Conservation (phyloP, 176 grass and related monocot genomes). For the Thinopyrum elongatum region DNA sequence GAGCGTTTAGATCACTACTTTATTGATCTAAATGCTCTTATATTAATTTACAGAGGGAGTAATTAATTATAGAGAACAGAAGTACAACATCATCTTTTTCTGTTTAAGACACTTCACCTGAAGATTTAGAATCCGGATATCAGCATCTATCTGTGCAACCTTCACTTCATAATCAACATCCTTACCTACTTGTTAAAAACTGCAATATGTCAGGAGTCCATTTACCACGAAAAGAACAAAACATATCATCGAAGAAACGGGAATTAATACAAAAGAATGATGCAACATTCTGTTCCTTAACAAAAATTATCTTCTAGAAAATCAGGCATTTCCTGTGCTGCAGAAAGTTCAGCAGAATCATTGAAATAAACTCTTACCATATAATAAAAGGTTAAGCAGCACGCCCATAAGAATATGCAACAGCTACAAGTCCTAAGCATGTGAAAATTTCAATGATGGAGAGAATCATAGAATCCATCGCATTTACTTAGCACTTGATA, state of each 20-base stretch:
- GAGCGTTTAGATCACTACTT: no score
- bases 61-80: constrained; percentile 12
- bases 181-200: constrained; percentile 56
- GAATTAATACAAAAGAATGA: constrained; percentile 1
- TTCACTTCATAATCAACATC: constrained; percentile 65
- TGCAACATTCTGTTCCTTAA: not conserved
- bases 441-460: constrained; percentile 4
- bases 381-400: not conserved
- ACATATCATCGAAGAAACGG: not conserved
- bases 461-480: not conserved
- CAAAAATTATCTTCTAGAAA: constrained; percentile 16
- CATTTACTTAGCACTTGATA: constrained; percentile 4
- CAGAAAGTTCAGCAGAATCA: constrained; percentile 13
- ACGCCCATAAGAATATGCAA: not conserved
- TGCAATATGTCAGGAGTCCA: constrained; percentile 14
- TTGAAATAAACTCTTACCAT: constrained; percentile 7
- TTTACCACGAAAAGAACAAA: not conserved
- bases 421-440: constrained; percentile 18
- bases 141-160: constrained; percentile 70
- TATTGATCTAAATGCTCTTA: no score
- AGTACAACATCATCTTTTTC: constrained; percentile 8
- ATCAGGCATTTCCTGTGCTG: not conserved
- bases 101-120: constrained; percentile 57
- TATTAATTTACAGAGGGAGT: no score
- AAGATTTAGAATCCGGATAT: constrained; percentile 89